Base-by-base conservation (phyloP, 148 eudicot genomes). In the Oxyria digyna region DNA sequence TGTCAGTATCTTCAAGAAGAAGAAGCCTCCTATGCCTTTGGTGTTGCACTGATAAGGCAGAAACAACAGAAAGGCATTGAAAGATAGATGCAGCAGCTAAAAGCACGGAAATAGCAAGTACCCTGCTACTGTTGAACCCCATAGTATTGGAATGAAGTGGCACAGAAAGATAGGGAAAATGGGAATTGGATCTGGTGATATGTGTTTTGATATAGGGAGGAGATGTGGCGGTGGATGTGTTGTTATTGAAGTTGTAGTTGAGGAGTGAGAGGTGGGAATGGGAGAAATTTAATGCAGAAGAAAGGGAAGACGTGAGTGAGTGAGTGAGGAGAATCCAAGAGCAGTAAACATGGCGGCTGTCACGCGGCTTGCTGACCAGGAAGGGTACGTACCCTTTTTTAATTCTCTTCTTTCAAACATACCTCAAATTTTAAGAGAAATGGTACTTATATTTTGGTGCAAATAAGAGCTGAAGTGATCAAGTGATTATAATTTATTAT, bases 221-320 rank as follows among this genome's bases (percentile, higher is more conserved):
- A 14, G 14, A 14, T 8, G 52, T 2, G 20, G 23, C 1, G 14
- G 26, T 18, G 55, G 20, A 24, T 18, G 13, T 18, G 55, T 15
- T 46, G 17, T 24, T 11, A 54, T 23, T 54, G 41, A 70, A 74
- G 68, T n/a, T n/a, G n/a, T 72, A 68, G 57, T 74, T 68, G 67
- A 76, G 63, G 18, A 81, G 83, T 81, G 85, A n/a, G n/a, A n/a
- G n/a, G n/a, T n/a, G n/a, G n/a, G 82, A 84, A 21, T 4, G 54
- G n/a, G 76, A 29, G 72, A 67, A 49, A 32, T 67, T 63, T 63
- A 63, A 63, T 63, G 67, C 42, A 63, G 67, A 63, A 24, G 24
- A 32, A 35, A 31, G 31, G 57, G 59, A 42, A n/a, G n/a, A 27
- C 24, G 67, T 5, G 72, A 40, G 75, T 42, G 68, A 71, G 24